These are phyloP conservation scores for Talaromyces sp. DNA, from an alignment of 2,329 filamentous ascomycete species.

Conservation along the genomic window DNA sequence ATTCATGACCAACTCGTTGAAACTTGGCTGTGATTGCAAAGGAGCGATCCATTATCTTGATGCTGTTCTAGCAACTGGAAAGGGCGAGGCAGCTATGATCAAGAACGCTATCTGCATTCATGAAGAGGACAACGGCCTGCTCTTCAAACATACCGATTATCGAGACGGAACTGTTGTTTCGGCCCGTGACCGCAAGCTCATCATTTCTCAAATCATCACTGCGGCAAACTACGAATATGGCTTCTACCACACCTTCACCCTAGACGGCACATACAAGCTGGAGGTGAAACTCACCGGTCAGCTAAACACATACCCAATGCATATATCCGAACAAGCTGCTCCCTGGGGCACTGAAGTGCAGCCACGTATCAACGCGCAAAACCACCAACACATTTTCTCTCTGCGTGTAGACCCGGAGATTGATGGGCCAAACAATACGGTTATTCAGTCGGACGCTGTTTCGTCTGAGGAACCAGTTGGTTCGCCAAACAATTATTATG, in stretches of 20 bases:
- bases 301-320: constrained; percentile 82
- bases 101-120: constrained; percentile 95
- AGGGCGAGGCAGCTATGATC: constrained; percentile 68
- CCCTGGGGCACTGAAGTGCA: constrained; percentile 92
- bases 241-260: constrained; percentile 82
- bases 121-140: constrained; percentile 83
- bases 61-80: constrained; percentile 72
- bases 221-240: constrained; percentile 95
- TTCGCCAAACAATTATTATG: constrained; percentile 75
- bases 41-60: constrained; percentile 89
- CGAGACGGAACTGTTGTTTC: constrained; percentile 80
- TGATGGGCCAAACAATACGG: constrained; percentile 76
- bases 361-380: constrained; percentile 86
- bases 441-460: constrained; percentile 75
- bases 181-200: constrained; percentile 76
- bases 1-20: constrained; percentile 43
- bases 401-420: constrained; percentile 81
- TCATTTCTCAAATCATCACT: constrained; percentile 88
- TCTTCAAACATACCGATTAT: constrained; percentile 97
- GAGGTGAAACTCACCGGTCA: constrained; percentile 90
- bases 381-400: constrained; percentile 94
- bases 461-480: constrained; percentile 68
- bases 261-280: constrained; percentile 85
- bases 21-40: constrained; percentile 60
- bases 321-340: constrained; percentile 69